Conservation (phyloP, 2,329 filamentous ascomycete species). For the Orbilia brochopaga region DNA sequence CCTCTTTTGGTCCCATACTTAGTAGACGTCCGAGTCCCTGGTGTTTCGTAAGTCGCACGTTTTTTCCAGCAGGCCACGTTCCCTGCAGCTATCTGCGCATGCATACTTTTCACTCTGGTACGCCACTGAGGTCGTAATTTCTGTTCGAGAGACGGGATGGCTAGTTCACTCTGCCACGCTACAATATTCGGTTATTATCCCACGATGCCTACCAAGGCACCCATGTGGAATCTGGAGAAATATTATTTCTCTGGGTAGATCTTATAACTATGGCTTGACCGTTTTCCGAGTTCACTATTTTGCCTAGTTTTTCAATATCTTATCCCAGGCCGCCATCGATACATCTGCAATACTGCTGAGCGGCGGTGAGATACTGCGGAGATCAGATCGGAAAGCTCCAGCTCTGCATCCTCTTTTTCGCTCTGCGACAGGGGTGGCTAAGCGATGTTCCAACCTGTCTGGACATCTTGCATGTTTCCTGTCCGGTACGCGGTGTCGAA, state of each 20-base stretch:
- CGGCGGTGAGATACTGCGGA: too few species aligned
- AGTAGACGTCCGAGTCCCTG: constrained; percentile 10
- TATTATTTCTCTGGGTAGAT: too few species aligned
- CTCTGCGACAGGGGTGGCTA: constrained; percentile 1
- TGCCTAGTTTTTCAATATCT: too few species aligned
- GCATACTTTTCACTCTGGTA: background rate
- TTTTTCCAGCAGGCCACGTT: constrained; percentile 19
- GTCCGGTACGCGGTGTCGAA: background rate
- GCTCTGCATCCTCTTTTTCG: background rate
- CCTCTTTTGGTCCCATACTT: constrained; percentile 24
- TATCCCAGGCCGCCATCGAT: too few species aligned
- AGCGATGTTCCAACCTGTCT: background rate
- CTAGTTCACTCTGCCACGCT: background rate
- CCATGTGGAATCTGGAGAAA: too few species aligned
- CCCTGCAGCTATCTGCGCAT: constrained; percentile 19
- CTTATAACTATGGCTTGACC: too few species aligned
- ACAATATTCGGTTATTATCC: too few species aligned
- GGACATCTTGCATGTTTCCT: background rate
- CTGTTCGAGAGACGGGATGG: background rate
- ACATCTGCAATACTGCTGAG: constrained; percentile 9
- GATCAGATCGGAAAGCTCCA: constrained; percentile 1
- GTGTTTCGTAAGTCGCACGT: constrained; percentile 45
- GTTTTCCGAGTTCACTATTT: too few species aligned
- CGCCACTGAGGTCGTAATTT: background rate
- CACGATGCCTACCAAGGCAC: too few species aligned